These are phyloP conservation scores for Leccinum disarticulatum DNA, from an alignment of 768 basidiomycete species.

Conservation along the genomic window DNA sequence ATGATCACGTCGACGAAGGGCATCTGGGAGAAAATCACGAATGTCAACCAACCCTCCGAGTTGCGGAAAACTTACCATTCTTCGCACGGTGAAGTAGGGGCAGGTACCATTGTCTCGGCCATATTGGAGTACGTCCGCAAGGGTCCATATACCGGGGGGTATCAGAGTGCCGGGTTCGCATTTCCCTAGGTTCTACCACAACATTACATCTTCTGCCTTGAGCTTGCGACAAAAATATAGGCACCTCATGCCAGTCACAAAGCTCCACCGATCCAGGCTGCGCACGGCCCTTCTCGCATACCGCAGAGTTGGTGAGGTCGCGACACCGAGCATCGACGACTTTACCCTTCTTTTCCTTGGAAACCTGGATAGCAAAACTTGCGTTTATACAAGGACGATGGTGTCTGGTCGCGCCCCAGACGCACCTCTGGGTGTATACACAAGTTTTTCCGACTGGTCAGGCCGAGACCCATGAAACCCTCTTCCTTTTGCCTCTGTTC, in stretches of 20 bases:
- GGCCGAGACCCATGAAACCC: conserved; percentile 82
- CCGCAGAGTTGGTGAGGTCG: conserved; percentile 85
- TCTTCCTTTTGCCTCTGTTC: conserved; percentile 77
- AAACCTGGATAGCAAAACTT: conserved; percentile 53
- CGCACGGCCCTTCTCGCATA: conserved; percentile 77
- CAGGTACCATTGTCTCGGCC: conserved; percentile 85
- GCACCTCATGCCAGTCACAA: conserved; percentile 95
- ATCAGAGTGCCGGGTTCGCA: conserved; percentile 80
- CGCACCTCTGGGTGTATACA: conserved; percentile 92
- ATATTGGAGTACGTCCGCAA: conserved; percentile 89
- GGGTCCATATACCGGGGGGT: conserved; percentile 86
- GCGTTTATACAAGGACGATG: background rate
- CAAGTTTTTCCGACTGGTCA: conserved; percentile 95
- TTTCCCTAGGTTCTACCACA: conserved; percentile 71
- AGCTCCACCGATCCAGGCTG: conserved; percentile 89
- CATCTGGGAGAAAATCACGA: conserved; percentile 57
- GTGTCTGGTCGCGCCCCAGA: conserved; percentile 2
- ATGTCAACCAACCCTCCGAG: background rate
- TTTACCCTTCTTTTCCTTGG: conserved; percentile 98
- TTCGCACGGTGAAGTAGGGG: conserved; percentile 93
- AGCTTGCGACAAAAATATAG: conserved; percentile 14
- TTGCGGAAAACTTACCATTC: conserved; percentile 69
- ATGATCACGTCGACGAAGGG: conserved; percentile 95
- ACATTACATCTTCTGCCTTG: conserved; percentile 2
- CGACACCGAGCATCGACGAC: conserved; percentile 96